phyloP scores from a whole-genome alignment of 805 yeast genomes.

The Metschnikowia henanensis region DNA sequence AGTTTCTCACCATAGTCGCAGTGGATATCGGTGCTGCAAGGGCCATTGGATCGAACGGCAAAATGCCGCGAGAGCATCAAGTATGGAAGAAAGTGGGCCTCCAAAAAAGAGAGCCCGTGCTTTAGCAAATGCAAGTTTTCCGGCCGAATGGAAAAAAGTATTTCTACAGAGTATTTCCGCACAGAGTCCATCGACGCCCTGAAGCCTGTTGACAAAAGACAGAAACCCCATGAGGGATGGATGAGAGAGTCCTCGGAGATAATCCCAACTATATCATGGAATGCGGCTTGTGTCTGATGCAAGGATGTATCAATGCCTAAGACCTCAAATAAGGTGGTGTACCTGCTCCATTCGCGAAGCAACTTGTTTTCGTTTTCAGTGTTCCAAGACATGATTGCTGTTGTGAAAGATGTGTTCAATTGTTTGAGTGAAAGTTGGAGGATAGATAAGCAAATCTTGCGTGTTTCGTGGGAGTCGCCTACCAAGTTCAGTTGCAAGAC shows the following conservation, averaged over 20 bases:
- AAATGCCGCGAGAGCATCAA: constrained; percentile 66
- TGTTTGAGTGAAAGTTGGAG: constrained; percentile 58
- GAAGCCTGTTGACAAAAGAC: constrained; percentile 74
- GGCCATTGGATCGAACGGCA: constrained; percentile 33
- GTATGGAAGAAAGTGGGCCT: constrained; percentile 52
- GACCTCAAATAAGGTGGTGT: constrained; percentile 73
- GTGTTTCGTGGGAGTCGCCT: constrained; percentile 59
- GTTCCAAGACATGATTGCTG: constrained; percentile 47
- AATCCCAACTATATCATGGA: constrained; percentile 56
- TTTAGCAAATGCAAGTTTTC: constrained; percentile 40
- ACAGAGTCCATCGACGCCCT: constrained; percentile 78
- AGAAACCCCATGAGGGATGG: constrained; percentile 70
- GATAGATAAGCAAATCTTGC: constrained; percentile 68
- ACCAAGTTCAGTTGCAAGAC: constrained; percentile 56
- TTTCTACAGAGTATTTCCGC: constrained; percentile 56
- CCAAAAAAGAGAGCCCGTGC: constrained; percentile 44
- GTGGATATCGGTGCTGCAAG: constrained; percentile 23
- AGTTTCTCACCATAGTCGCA: constrained; percentile 64
- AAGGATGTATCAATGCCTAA: constrained; percentile 81
- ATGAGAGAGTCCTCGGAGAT: constrained; percentile 51
- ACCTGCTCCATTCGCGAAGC: constrained; percentile 67
- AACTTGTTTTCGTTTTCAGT: constrained; percentile 19
- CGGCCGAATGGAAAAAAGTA: constrained; percentile 53
- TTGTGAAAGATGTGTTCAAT: constrained; percentile 33
- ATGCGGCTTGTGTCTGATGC: constrained; percentile 82